These are phyloP conservation scores for Stephania yunnanensis DNA, from an alignment of 164 flowering plant genomes.

Conservation along the genomic window DNA sequence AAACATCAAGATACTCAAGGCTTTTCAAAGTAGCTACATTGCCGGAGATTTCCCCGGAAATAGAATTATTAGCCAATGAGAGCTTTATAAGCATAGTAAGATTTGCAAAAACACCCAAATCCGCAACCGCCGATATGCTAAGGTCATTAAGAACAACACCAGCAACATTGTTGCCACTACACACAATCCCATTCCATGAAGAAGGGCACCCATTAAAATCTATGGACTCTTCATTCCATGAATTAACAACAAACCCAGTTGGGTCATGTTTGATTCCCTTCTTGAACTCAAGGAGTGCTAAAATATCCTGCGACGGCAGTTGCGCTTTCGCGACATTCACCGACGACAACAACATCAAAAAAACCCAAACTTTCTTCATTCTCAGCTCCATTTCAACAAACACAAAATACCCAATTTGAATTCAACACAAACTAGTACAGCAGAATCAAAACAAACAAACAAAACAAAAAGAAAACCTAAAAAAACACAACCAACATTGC, in stretches of 20 bases:
- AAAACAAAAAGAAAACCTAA: background rate
- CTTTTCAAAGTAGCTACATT: slow-evolving; percentile 48
- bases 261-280: slow-evolving; percentile 90
- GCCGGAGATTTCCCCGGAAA: slow-evolving; percentile 53
- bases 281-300: slow-evolving; percentile 83
- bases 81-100: slow-evolving; percentile 80
- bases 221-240: slow-evolving; percentile 96
- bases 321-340: slow-evolving; percentile 31
- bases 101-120: slow-evolving; percentile 73
- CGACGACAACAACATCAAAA: slow-evolving; percentile 2
- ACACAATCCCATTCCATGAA: slow-evolving; percentile 94
- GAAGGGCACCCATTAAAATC: slow-evolving; percentile 95
- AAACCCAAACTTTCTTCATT: slow-evolving; percentile 15
- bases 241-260: slow-evolving; percentile 66
- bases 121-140: slow-evolving; percentile 65
- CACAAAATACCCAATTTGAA: slow-evolving; percentile 1
- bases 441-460: too few species aligned
- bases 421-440: background rate
- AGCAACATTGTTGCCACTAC: slow-evolving; percentile 77
- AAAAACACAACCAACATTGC: background rate
- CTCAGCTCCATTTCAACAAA: background rate
- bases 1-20: slow-evolving; percentile 70
- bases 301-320: slow-evolving; percentile 83
- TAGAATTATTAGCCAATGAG: slow-evolving; percentile 83
- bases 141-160: slow-evolving; percentile 70